These are phyloP conservation scores for Fusarium sp. DNA, from an alignment of 2,329 filamentous ascomycete genomes.

Conservation along the genomic window DNA sequence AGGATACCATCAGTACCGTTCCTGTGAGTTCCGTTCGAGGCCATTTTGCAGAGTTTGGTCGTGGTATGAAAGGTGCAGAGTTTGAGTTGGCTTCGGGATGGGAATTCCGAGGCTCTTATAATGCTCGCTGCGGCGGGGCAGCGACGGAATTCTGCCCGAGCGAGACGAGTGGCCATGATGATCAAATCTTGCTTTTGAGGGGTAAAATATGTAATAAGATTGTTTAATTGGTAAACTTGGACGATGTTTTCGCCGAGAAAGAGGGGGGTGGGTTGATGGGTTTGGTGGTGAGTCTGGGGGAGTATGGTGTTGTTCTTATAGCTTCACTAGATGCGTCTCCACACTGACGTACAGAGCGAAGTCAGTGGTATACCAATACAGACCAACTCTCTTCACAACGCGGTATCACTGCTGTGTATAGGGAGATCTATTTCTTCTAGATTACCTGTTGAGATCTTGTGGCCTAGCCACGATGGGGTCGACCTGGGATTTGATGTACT, in stretches of 20 bases:
- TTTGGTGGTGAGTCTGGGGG: not conserved
- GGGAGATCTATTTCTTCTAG: not conserved
- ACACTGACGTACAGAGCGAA: not conserved
- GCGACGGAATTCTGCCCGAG: slow-evolving; percentile 16
- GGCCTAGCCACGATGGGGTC: not conserved
- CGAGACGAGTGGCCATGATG: not conserved
- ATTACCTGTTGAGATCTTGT: not conserved
- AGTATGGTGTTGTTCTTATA: not conserved
- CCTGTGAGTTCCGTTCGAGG: not conserved
- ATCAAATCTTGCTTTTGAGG: not conserved
- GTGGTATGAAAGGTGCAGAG: not conserved
- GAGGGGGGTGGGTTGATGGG: not conserved
- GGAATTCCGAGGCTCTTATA: slow-evolving; percentile 12
- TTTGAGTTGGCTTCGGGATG: not conserved
- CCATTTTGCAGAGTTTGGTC: slow-evolving; percentile 9
- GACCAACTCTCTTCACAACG: not conserved
- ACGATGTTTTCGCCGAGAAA: not conserved
- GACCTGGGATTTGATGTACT: not conserved
- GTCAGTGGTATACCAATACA: not conserved
- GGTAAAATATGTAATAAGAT: not conserved
- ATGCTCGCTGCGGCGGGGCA: slow-evolving; percentile 2
- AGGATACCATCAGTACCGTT: not conserved
- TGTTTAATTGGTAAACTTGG: not conserved
- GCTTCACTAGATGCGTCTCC: not conserved
- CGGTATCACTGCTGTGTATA: not conserved